Conservation (phyloP, 768 basidiomycete species). For the Brasilioporus rufonigricans region DNA sequence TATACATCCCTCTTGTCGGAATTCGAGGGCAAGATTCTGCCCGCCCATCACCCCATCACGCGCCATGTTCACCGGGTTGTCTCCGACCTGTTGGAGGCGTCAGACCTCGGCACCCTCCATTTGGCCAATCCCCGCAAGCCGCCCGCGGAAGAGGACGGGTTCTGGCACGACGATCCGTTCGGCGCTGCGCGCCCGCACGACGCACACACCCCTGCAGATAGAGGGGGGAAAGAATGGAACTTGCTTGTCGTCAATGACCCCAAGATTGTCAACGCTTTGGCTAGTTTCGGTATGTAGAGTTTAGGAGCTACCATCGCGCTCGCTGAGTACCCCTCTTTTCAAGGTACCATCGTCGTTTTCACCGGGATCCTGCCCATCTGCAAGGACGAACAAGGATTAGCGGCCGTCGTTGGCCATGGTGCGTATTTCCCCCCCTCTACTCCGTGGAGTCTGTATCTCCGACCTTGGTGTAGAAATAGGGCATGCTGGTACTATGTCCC, state of each 20-base stretch:
- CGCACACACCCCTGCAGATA: constrained; percentile 10
- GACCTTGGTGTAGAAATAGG: constrained; percentile 60
- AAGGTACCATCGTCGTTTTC: constrained; percentile 83
- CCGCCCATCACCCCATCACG: constrained; percentile 62
- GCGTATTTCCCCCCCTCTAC: not conserved
- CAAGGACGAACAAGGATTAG: constrained; percentile 75
- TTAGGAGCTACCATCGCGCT: not conserved
- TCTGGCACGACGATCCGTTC: constrained; percentile 24
- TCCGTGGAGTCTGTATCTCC: not conserved
- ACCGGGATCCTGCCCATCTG: constrained; percentile 84
- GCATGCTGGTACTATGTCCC: constrained; percentile 53
- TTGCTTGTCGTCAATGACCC: constrained; percentile 76
- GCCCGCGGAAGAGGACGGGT: constrained; percentile 11
- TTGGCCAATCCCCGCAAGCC: constrained; percentile 8
- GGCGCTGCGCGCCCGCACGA: constrained; percentile 1
- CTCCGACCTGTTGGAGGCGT: constrained; percentile 62
- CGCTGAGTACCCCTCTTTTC: not conserved
- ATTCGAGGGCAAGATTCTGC: constrained; percentile 55
- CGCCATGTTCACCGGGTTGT: constrained; percentile 70
- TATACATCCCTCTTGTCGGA: constrained; percentile 47
- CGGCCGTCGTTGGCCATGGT: constrained; percentile 86
- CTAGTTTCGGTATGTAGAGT: constrained; percentile 53
- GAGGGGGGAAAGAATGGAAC: constrained; percentile 49
- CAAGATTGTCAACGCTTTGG: constrained; percentile 74
- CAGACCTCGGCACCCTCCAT: constrained; percentile 63